Evolutionary conservation across 345 rosid genomes (phyloP).

Genomic region (Camelina neglecta): DNA sequence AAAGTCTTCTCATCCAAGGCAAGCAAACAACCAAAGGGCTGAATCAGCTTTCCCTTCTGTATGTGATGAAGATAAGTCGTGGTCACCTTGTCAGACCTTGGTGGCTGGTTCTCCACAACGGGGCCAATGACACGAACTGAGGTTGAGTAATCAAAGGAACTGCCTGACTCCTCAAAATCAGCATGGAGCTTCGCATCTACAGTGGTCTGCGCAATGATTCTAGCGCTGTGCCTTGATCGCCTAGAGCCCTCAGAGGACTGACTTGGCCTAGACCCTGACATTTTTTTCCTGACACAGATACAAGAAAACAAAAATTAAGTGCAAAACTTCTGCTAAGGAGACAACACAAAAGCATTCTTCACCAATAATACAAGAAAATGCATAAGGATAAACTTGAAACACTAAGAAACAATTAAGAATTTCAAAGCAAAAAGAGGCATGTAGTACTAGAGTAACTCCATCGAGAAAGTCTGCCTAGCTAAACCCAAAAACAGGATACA

Average conservation of each 20-base stretch:
- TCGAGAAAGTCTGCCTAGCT: conserved; percentile 13
- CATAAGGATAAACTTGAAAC: conserved; percentile 5
- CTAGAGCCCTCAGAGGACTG: conserved; percentile 72
- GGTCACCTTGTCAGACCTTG: conserved; percentile 82
- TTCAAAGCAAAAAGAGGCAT: neutral
- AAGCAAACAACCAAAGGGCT: conserved; percentile 95
- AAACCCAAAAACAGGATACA: conserved; percentile 2
- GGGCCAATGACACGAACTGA: conserved; percentile 66
- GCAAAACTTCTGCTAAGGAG: conserved; percentile 4
- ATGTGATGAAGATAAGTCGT: conserved; percentile 92
- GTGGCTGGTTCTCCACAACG: conserved; percentile 58
- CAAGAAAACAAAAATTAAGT: conserved; percentile 18
- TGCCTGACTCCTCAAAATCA: conserved; percentile 86
- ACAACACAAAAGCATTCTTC: conserved; percentile 13
- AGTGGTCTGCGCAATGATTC: conserved; percentile 90
- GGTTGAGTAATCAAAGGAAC: conserved; percentile 86
- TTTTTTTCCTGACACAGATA: conserved; percentile 45
- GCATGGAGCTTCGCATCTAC: conserved; percentile 94
- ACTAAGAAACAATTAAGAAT: neutral
- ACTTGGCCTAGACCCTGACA: conserved; percentile 86
- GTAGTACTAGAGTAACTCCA: conserved; percentile 9
- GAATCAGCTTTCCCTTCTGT: conserved; percentile 94
- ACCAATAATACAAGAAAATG: neutral
- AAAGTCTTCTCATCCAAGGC: conserved; percentile 90
- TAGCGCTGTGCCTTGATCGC: conserved; percentile 78